These are phyloP conservation scores for Nannizziopsis arthrosporioides DNA, from an alignment of 2,329 filamentous ascomycete species.

Conservation along the genomic window DNA sequence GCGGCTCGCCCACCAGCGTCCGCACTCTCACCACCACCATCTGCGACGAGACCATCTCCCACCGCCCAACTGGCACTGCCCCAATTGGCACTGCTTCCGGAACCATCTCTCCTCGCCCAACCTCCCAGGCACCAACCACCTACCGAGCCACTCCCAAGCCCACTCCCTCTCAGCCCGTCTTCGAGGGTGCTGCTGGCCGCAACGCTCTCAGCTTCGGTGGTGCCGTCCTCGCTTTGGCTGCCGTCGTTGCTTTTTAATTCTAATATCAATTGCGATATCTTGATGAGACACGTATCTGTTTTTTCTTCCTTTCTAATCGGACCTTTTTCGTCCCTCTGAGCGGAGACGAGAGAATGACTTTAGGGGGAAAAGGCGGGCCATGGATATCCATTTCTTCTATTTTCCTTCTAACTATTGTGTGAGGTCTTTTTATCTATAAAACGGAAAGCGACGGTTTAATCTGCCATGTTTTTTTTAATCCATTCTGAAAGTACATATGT, in stretches of 20 bases:
- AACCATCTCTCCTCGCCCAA: slow-evolving; percentile 4
- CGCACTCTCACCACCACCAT: slow-evolving; percentile 19
- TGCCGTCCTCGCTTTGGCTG: slow-evolving; percentile 14
- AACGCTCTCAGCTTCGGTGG: slow-evolving; percentile 13
- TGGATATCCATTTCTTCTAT: background rate
- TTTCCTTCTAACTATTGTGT: slow-evolving; percentile 2
- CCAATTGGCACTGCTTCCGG: slow-evolving; percentile 14
- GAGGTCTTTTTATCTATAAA: background rate
- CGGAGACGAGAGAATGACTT: background rate
- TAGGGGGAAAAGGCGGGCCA: background rate
- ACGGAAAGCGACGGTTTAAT: slow-evolving; percentile 9
- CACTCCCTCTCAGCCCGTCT: slow-evolving; percentile 8
- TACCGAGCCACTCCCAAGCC: slow-evolving; percentile 12
- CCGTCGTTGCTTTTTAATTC: slow-evolving; percentile 16
- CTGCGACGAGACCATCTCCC: slow-evolving; percentile 16
- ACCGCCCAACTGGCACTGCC: slow-evolving; percentile 14
- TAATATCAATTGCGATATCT: slow-evolving; percentile 2
- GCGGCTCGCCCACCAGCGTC: slow-evolving; percentile 7
- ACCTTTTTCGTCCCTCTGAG: background rate
- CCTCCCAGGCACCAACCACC: slow-evolving; percentile 9
- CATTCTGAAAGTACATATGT: background rate
- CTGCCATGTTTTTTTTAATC: background rate
- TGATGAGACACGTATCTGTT: slow-evolving; percentile 6
- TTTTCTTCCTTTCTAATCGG: slow-evolving; percentile 3
- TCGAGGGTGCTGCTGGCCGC: slow-evolving; percentile 14